phyloP scores from a whole-genome alignment of 176 grass and related monocot species.

The Puya raimondii region DNA sequence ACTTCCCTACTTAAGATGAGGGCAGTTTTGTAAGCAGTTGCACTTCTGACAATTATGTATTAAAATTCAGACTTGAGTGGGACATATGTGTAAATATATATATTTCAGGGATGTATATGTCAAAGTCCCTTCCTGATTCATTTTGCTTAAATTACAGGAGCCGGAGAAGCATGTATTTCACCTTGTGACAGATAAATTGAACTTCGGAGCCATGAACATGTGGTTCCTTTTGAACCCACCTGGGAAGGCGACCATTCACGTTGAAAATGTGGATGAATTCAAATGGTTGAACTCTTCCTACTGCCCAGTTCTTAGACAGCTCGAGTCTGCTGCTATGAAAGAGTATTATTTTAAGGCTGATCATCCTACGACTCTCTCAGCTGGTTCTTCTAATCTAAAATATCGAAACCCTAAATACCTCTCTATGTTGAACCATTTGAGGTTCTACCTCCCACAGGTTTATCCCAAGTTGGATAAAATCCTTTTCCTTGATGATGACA shows the following conservation, averaged over 20 bases:
- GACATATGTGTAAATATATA: too few species aligned
- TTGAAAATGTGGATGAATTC: slow-evolving; percentile 98
- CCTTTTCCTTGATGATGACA: slow-evolving; percentile 96
- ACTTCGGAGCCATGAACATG: slow-evolving; percentile 99
- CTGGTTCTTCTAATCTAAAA: slow-evolving; percentile 81
- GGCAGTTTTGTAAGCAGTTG: too few species aligned
- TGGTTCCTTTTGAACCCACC: slow-evolving; percentile 97
- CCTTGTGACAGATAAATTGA: slow-evolving; percentile 97
- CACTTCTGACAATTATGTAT: too few species aligned
- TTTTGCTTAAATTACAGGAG: slow-evolving; percentile 43
- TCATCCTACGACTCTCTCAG: slow-evolving; percentile 71
- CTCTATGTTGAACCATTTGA: slow-evolving; percentile 93
- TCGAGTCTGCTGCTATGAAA: slow-evolving; percentile 93
- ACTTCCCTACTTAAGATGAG: too few species aligned
- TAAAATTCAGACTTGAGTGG: too few species aligned
- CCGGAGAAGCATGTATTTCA: slow-evolving; percentile 98
- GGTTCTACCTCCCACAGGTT: slow-evolving; percentile 95
- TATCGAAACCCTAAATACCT: slow-evolving; percentile 98
- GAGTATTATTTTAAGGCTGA: slow-evolving; percentile 99
- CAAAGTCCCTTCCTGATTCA: too few species aligned
- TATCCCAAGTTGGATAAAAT: slow-evolving; percentile 97
- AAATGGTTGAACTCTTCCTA: slow-evolving; percentile 98
- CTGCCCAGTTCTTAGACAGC: slow-evolving; percentile 86
- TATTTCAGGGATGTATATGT: too few species aligned
- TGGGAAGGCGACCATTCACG: slow-evolving; percentile 86